These are phyloP conservation scores for Penicillium aurantiogriseum DNA, from an alignment of 2,329 filamentous ascomycete species.

Conservation along the genomic window DNA sequence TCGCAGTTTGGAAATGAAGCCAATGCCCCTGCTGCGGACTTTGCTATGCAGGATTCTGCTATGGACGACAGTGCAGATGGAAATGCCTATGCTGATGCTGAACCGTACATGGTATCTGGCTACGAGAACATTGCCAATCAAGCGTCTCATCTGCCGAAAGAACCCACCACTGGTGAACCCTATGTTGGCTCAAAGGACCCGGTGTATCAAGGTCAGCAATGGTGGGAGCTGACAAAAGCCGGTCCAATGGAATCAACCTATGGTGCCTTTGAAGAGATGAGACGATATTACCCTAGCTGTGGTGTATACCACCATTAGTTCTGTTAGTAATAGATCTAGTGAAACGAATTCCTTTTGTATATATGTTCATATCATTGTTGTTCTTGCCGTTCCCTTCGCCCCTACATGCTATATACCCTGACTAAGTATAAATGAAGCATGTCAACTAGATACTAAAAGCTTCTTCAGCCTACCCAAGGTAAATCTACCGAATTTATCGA, in stretches of 20 bases:
- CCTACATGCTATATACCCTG: neutral
- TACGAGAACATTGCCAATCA: slow-evolving; percentile 69
- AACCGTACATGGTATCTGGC: slow-evolving; percentile 82
- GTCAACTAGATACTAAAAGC: neutral
- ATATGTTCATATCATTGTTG: neutral
- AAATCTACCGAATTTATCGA: neutral
- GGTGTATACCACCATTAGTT: slow-evolving; percentile 13
- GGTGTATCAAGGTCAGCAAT: slow-evolving; percentile 40
- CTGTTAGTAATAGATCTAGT: neutral
- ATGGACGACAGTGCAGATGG: slow-evolving; percentile 22
- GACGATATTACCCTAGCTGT: slow-evolving; percentile 21
- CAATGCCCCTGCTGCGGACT: slow-evolving; percentile 5
- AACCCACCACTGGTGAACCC: slow-evolving; percentile 31
- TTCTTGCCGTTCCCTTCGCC: neutral
- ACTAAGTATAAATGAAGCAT: neutral
- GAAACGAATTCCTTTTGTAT: neutral
- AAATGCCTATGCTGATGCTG: slow-evolving; percentile 59
- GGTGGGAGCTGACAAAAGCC: slow-evolving; percentile 38
- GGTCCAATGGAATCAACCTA: slow-evolving; percentile 40
- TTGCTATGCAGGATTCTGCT: slow-evolving; percentile 17
- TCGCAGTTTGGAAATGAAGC: slow-evolving; percentile 41
- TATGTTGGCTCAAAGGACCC: slow-evolving; percentile 44
- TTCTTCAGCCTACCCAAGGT: neutral
- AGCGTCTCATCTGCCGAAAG: slow-evolving; percentile 51
- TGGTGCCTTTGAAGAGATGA: slow-evolving; percentile 37